Evolutionary conservation across 2,329 filamentous ascomycete species (phyloP).

Genomic region (Colletotrichum lini): DNA sequence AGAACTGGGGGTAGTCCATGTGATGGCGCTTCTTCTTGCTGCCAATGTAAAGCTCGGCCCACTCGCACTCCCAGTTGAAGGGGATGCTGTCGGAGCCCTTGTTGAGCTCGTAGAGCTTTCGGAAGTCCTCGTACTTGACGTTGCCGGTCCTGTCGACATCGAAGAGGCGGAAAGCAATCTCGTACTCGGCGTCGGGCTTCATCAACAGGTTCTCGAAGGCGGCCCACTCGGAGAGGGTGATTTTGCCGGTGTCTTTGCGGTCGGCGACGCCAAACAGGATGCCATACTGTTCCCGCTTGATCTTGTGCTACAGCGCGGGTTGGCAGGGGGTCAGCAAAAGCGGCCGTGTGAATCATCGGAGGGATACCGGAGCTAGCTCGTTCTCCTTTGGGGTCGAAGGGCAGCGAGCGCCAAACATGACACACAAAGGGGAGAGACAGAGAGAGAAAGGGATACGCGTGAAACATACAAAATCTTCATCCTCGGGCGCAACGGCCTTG

Average conservation of each 20-base stretch:
- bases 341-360: slow-evolving; percentile 26
- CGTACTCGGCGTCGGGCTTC: slow-evolving; percentile 98
- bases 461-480: slow-evolving; percentile 88
- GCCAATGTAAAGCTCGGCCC: slow-evolving; percentile 95
- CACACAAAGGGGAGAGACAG: no score
- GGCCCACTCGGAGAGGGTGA: slow-evolving; percentile 89
- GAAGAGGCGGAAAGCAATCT: slow-evolving; percentile 97
- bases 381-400: slow-evolving; percentile 4
- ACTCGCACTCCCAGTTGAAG: slow-evolving; percentile 97
- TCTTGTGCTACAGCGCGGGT: slow-evolving; percentile 85
- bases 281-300: slow-evolving; percentile 94
- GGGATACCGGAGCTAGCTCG: slow-evolving; percentile 22
- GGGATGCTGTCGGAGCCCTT: slow-evolving; percentile 88
- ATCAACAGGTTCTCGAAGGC: slow-evolving; percentile 93
- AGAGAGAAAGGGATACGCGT: not conserved
- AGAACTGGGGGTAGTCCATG: slow-evolving; percentile 96
- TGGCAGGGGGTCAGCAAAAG: slow-evolving; percentile 8
- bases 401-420: not conserved
- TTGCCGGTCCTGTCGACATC: slow-evolving; percentile 86
- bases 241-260: slow-evolving; percentile 78
- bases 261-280: slow-evolving; percentile 95
- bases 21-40: slow-evolving; percentile 88
- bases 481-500: slow-evolving; percentile 86
- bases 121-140: slow-evolving; percentile 92
- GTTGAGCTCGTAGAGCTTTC: slow-evolving; percentile 87